These are phyloP conservation scores for Avena sativa DNA, from an alignment of 176 grass and related monocot species.

Conservation along the genomic window DNA sequence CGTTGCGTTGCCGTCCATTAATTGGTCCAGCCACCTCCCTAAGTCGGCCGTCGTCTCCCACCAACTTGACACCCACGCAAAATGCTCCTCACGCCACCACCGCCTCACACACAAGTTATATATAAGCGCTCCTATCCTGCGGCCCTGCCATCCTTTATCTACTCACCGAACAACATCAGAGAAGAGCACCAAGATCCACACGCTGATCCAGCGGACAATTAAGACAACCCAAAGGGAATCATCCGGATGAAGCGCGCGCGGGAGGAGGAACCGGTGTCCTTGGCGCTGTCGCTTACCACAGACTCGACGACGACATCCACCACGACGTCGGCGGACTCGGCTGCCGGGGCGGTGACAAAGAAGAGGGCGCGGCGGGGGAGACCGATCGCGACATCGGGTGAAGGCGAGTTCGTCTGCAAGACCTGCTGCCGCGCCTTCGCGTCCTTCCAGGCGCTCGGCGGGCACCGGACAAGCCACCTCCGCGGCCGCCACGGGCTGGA, in stretches of 20 bases:
- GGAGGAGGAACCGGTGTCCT: neutral
- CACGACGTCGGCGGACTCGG: neutral
- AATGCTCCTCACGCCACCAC: neutral
- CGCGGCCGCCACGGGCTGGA: constrained; percentile 47
- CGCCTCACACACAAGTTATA: neutral
- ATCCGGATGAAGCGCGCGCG: neutral
- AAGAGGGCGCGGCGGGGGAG: constrained; percentile 10
- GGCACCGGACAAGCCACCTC: constrained; percentile 68
- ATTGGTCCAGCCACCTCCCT: neutral
- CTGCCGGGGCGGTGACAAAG: neutral
- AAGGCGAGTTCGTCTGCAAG: constrained; percentile 63
- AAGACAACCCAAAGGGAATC: neutral
- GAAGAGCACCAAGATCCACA: neutral
- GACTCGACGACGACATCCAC: neutral
- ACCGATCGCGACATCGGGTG: constrained; percentile 23
- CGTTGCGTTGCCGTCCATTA: neutral
- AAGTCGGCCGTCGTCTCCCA: neutral
- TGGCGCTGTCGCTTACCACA: neutral
- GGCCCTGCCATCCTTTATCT: too few species aligned
- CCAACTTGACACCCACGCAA: too few species aligned
- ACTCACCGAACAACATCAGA: neutral
- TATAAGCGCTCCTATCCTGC: neutral
- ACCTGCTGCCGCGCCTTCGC: constrained; percentile 58
- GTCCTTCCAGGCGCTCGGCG: constrained; percentile 68
- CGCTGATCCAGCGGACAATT: neutral